A percentile compares a stretch with the other conserved stretches of the same genome.
Conservation (phyloP, 83 land plant species). For the Thuja plicata region DNA sequence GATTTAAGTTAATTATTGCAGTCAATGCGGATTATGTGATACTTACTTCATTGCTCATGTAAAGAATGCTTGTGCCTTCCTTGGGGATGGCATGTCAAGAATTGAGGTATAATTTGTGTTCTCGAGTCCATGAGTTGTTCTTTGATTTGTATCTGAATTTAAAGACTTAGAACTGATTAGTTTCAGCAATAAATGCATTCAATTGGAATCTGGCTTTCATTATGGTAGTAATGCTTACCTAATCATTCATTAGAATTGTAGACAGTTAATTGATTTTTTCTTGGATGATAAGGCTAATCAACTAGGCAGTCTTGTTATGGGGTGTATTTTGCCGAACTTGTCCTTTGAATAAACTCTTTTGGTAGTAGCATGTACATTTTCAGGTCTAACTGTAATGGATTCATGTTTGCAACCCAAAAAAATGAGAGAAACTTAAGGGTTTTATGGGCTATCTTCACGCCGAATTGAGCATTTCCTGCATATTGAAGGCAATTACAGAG, state of each 20-base stretch:
- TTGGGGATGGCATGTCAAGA: conserved; percentile 96
- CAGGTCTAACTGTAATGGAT: neutral
- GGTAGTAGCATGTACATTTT: neutral
- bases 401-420: neutral
- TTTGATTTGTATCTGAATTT: neutral
- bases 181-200: neutral
- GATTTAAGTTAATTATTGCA: conserved; percentile 23
- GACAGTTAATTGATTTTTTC: neutral
- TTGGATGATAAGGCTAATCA: neutral
- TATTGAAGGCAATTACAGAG: neutral
- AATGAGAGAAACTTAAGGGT: neutral
- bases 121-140: neutral
- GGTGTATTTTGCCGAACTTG: neutral
- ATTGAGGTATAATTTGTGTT: conserved; percentile 67
- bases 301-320: neutral
- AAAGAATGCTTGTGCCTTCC: conserved; percentile 90
- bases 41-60: conserved; percentile 98
- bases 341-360: neutral
- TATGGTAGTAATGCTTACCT: neutral
- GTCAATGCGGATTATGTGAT: conserved; percentile 95
- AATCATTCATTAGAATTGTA: neutral
- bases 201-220: neutral
- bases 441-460: neutral
- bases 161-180: neutral
- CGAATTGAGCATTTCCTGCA: neutral